Base-by-base conservation (phyloP, 2,329 filamentous ascomycete genomes). In the Acrocalymma vagum region DNA sequence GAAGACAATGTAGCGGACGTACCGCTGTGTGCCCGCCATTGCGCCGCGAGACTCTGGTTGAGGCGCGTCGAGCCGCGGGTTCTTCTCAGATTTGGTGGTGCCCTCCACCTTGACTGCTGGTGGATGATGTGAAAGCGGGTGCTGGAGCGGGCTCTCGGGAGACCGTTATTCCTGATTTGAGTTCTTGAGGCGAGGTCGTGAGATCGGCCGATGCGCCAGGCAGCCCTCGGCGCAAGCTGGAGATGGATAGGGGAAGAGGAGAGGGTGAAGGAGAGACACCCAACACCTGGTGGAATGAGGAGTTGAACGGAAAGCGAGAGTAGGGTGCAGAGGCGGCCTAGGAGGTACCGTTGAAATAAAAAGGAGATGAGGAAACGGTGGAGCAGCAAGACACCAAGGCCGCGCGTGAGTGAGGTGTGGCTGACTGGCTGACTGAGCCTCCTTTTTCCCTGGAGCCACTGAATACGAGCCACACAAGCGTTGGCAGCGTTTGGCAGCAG, bases 11-110 rank as follows among this genome's bases (percentile, higher is more conserved):
- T 85, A 85, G 58, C 83, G 80, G 54, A 83, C 63, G 63, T 90
- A 90, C 73, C 88, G 85, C 72, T 86, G 83, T 56, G 82, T 85
- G 67, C 85, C 85, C 45, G 84, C 81, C 73, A 85, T 85, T 78
- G 80, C 82, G 94, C 88, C 32, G 29, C 31, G 48, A 36, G 40
- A 31, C 15, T 53, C 40, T 39, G 55, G 45, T 36, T 45, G 51
- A 18, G 38, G 44, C 29, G 42, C 28, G 18, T 50, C 42, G 32
- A 44, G 48, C 42, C 47, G 45, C 32, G 56, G 55, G 27, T 40
- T 53, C 45, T 60, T 55, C 39, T 63, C 49, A 20, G 42, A 27
- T 10, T 46, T 44, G 27, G 38, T 46, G 35, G 47, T 36, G 54
- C 48, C 50, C 60, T 67, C 63, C 60, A 62, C 55, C 36, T 59